Evolutionary conservation across 306 rosid species (phyloP), one percentile per base, ranked within the genome.

Genomic region (Vigna mungo): DNA sequence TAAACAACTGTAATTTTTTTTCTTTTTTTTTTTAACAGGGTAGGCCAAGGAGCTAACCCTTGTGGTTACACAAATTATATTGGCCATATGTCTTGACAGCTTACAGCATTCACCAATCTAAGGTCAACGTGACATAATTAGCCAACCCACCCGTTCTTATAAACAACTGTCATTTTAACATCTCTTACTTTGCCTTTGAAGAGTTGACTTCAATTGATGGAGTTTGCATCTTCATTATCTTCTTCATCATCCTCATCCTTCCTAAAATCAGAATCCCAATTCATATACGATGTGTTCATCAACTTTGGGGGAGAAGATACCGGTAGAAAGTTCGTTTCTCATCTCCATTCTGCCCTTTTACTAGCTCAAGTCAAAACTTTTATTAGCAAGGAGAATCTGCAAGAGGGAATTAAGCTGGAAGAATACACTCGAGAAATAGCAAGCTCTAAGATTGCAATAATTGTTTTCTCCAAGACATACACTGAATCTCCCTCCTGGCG

Each of bases 271-370:
- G 30, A 55, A 13, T 25, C 16, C 2, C 49, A 13, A 11, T 55
- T 15, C 13, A 36, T 21, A 0, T 69, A 80, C 64, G 70, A 74
- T 20, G 84, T 80, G 61, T 80, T 80, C 64, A 34, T 80, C 23
- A 80, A 41, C 12, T 80, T 43, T 68, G 14, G 84, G 54, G 84
- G 79, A 11, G n/a, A 17, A 17, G 75, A 72, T 44, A 16, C 20
- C 12, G 63, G 75, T 7, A 3, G 0, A 0, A 3, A 3, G 17
- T 55, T 73, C 41, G 49, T 36, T 17, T 43, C 43, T 3, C 68
- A 72, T 63, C 73, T 80, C 30, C 23, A 73, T 4, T 27, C 44
- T 0, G 62, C 39, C 10, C 79, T 80, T 48, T 18, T 41, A 9
- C 43, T 65, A 0, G 44, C 53, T 0, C 62, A 52, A 10, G 16